These are phyloP conservation scores for Avena eriantha DNA, from an alignment of 176 grass and related monocot genomes.

Conservation along the genomic window DNA sequence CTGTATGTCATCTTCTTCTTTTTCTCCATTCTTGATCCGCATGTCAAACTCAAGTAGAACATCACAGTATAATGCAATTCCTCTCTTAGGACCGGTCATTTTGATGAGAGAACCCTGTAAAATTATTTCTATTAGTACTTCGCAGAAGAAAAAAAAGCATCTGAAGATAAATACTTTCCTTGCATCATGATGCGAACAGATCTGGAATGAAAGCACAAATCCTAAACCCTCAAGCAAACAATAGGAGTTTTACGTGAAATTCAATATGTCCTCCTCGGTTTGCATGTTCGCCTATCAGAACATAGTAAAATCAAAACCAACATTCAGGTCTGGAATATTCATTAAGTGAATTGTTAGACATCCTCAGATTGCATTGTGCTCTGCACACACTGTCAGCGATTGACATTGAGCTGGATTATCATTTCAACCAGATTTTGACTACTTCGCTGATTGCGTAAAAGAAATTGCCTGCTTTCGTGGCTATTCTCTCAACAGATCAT, in stretches of 20 bases:
- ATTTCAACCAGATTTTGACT: too few species aligned
- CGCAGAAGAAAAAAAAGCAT: background rate
- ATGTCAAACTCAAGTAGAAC: constrained; percentile 17
- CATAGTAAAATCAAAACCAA: background rate
- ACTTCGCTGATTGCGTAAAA: too few species aligned
- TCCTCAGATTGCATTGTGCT: background rate
- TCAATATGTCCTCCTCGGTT: background rate
- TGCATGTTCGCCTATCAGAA: background rate
- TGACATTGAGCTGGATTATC: too few species aligned
- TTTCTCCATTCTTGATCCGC: background rate
- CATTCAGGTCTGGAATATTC: background rate
- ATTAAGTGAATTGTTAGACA: background rate
- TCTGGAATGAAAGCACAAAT: too few species aligned
- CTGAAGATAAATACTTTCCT: background rate
- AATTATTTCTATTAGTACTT: background rate
- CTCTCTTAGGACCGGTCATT: constrained; percentile 34
- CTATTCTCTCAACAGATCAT: too few species aligned
- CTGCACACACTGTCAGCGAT: background rate
- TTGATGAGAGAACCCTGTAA: constrained; percentile 28
- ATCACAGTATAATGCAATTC: background rate
- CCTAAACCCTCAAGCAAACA: background rate
- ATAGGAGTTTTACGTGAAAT: background rate
- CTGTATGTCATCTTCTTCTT: background rate
- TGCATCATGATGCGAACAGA: background rate
- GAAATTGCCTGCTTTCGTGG: too few species aligned